Base-by-base conservation (phyloP, 495 filamentous ascomycete species). In the Penicillium cataractarum region DNA sequence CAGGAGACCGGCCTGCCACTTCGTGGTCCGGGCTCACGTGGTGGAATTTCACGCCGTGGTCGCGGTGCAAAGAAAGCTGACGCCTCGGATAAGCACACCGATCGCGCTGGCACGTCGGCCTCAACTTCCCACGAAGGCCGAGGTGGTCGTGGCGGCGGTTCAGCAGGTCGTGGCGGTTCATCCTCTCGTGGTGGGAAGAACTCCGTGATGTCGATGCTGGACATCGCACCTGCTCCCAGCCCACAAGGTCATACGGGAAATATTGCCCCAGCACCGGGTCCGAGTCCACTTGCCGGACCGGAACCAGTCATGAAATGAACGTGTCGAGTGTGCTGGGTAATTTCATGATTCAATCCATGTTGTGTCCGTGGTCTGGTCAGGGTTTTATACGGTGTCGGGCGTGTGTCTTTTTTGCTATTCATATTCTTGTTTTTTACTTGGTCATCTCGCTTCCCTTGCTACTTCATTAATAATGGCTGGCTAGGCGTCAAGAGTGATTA, bases 11-110 rank as follows among this genome's bases (percentile, higher is more conserved):
- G 70, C 66, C 73, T 75, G 51, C 81, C 72, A 58, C 78, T 91
- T 35, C 88, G 90, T 51, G 89, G 90, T 4, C 86, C 91, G 3
- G 90, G 91, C 2, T 90, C 90, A 15, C 82, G 92, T 29, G 93
- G 92, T 42, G 91, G 92, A n/a, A 89, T 87, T 4, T 85, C 87
- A 29, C 81, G 94, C 60, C 96, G 95, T 65, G 89, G 90, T 15
- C 83, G 94, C 13, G 86, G 90, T 58, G 90, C 88, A 32, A 97
- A 97, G 74, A 87, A 90, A 32, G 87, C 86, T 52, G 80, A 85
- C 15, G 80, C 81, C 40, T 73, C 78, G 21, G 84, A 89, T 65
- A 89, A 91, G 62, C 80, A 83, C 49, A 85, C 33, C 9, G 67
- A 72, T 0, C 57, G 62, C 10, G 60, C 52, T 37, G 64, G 65